These are phyloP conservation scores for Phytophthora idaei DNA, from an alignment of 352 stramenopile genomes.

Conservation along the genomic window DNA sequence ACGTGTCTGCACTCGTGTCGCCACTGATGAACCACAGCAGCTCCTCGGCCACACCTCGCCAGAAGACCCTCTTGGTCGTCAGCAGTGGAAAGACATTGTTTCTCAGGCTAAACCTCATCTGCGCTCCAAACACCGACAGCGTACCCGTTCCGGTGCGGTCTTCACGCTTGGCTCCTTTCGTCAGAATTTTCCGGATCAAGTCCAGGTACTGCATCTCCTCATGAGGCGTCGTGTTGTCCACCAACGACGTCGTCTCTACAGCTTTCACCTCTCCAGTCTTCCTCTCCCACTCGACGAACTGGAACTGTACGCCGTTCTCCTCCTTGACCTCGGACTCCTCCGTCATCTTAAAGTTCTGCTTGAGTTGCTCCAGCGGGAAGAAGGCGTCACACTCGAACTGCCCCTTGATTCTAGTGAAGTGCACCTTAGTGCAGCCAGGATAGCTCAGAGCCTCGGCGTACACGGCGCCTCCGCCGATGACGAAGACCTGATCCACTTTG, in stretches of 20 bases:
- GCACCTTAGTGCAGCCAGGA: slow-evolving; percentile 82
- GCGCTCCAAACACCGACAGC: slow-evolving; percentile 98
- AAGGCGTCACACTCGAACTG: slow-evolving; percentile 92
- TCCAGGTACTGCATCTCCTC: slow-evolving; percentile 89
- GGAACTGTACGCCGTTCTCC: slow-evolving; percentile 82
- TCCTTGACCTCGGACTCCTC: slow-evolving; percentile 62
- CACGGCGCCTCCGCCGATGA: slow-evolving; percentile 96
- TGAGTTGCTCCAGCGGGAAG: slow-evolving; percentile 84
- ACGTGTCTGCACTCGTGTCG: slow-evolving; percentile 96
- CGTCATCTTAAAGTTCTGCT: slow-evolving; percentile 52
- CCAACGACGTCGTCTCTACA: slow-evolving; percentile 6
- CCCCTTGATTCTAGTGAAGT: slow-evolving; percentile 92
- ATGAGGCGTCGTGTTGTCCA: slow-evolving; percentile 39
- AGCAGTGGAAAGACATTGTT: slow-evolving; percentile 96
- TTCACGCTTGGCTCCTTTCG: slow-evolving; percentile 91
- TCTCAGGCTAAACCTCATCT: slow-evolving; percentile 96
- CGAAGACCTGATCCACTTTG: slow-evolving; percentile 93
- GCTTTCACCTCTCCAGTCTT: background rate
- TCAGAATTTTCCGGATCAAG: slow-evolving; percentile 96
- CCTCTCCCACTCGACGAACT: slow-evolving; percentile 74
- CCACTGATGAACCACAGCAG: slow-evolving; percentile 99
- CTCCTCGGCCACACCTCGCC: slow-evolving; percentile 98
- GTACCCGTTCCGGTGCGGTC: slow-evolving; percentile 99
- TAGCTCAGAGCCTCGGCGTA: slow-evolving; percentile 94
- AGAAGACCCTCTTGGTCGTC: slow-evolving; percentile 99